Evolutionary conservation across 2,329 filamentous ascomycete genomes (phyloP).

Genomic region (Claviceps sp.): DNA sequence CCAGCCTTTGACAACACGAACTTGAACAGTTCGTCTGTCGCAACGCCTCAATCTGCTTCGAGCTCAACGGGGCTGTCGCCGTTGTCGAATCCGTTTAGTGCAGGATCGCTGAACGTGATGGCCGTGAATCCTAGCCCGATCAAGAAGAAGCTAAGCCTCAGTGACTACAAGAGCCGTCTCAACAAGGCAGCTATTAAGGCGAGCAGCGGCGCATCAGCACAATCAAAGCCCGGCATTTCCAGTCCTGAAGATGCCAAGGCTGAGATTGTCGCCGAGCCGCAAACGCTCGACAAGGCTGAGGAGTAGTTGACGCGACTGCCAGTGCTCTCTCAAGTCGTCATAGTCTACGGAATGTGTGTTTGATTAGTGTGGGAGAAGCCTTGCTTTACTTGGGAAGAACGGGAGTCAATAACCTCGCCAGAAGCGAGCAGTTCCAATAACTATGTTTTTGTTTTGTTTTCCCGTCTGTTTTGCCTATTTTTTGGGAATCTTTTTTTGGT

Average conservation of each 20-base stretch:
- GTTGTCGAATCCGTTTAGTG: slow-evolving; percentile 31
- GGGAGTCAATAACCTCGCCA: too few relatives aligned
- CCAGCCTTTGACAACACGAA: slow-evolving; percentile 33
- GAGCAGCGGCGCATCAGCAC: slow-evolving; percentile 11
- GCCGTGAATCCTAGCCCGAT: slow-evolving; percentile 42
- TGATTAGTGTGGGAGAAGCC: too few relatives aligned
- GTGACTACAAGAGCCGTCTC: slow-evolving; percentile 49
- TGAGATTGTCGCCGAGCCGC: slow-evolving; percentile 20
- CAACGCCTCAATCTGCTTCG: slow-evolving; percentile 34
- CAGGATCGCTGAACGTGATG: slow-evolving; percentile 28
- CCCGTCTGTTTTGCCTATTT: too few relatives aligned
- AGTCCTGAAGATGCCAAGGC: slow-evolving; percentile 24
- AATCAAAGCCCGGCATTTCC: slow-evolving; percentile 21
- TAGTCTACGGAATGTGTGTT: too few relatives aligned
- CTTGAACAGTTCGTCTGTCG: slow-evolving; percentile 13
- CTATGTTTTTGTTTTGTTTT: too few relatives aligned
- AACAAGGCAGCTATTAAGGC: slow-evolving; percentile 36
- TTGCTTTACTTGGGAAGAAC: too few relatives aligned
- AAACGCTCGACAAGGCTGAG: slow-evolving; percentile 16
- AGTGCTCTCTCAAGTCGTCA: too few relatives aligned
- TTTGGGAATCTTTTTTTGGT: too few relatives aligned
- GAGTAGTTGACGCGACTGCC: slow-evolving; percentile 8
- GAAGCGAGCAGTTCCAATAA: too few relatives aligned
- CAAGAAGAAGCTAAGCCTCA: slow-evolving; percentile 55
- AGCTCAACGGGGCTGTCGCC: slow-evolving; percentile 36